Evolutionary conservation across 2,329 filamentous ascomycete genomes (phyloP).

Genomic region (Paraphaeosphaeria minitans): DNA sequence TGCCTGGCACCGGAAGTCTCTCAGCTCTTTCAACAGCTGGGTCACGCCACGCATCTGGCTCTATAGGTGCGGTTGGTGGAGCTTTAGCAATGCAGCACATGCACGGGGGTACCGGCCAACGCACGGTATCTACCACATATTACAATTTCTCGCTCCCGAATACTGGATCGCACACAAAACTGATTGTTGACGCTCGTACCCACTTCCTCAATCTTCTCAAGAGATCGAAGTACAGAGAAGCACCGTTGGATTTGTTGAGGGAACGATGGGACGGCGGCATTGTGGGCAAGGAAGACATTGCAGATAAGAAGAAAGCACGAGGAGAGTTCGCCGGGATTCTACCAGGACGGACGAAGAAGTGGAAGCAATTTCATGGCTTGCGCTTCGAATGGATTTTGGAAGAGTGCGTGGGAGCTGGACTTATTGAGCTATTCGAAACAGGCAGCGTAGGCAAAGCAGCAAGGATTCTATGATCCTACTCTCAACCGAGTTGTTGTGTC

Average conservation of each 20-base stretch:
- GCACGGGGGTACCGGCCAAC: constrained; percentile 62
- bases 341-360: constrained; percentile 68
- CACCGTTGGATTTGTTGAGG: constrained; percentile 63
- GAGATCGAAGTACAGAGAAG: constrained; percentile 65
- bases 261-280: constrained; percentile 75
- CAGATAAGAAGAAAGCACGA: constrained; percentile 57
- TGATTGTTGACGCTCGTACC: constrained; percentile 64
- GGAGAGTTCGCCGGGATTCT: constrained; percentile 63
- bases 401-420: constrained; percentile 71
- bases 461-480: constrained; percentile 23
- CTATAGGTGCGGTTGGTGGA: constrained; percentile 71
- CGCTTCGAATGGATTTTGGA: constrained; percentile 73
- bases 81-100: constrained; percentile 66
- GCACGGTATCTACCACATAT: constrained; percentile 35
- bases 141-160: constrained; percentile 67
- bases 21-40: constrained; percentile 66
- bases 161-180: constrained; percentile 69
- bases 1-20: constrained; percentile 51
- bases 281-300: constrained; percentile 52
- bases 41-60: constrained; percentile 69
- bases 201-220: constrained; percentile 67
- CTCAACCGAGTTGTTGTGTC: background rate
- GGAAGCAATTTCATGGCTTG: constrained; percentile 72
- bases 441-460: constrained; percentile 73
- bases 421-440: constrained; percentile 77